phyloP scores from a whole-genome alignment of 2,329 filamentous ascomycete genomes.

The Paraconiothyrium sp. region DNA sequence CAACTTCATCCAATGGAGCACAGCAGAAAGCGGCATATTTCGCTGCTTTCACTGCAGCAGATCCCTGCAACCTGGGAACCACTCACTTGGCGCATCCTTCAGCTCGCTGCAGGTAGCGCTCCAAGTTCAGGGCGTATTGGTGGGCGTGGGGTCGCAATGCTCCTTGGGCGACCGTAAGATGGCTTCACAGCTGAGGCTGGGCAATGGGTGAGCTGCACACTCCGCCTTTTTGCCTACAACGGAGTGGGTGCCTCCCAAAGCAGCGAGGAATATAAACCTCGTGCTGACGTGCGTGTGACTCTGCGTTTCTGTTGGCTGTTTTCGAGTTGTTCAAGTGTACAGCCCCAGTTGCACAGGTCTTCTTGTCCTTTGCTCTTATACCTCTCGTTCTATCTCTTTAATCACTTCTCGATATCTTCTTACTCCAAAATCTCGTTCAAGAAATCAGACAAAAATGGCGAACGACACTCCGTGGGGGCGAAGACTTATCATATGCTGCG shows the following conservation, averaged over 20 bases:
- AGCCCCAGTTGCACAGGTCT: conserved; percentile 1
- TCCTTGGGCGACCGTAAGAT: conserved; percentile 3
- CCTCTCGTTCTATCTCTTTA: conserved; percentile 4
- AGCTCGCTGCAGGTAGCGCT: background rate
- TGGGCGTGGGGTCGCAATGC: background rate
- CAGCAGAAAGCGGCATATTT: background rate
- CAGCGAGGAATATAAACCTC: background rate
- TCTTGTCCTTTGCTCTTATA: background rate
- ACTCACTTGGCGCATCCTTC: background rate
- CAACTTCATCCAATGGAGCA: background rate
- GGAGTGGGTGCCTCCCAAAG: background rate
- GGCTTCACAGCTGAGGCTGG: conserved; percentile 2
- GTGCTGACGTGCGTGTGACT: background rate
- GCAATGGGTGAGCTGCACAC: background rate
- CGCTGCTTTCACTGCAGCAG: background rate
- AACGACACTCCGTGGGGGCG: conserved; percentile 40
- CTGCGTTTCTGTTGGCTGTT: background rate
- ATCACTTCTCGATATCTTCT: background rate
- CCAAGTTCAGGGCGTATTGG: background rate
- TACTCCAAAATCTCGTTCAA: background rate
- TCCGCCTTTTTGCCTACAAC: conserved; percentile 8
- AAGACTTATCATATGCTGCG: conserved; percentile 48
- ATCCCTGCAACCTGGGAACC: background rate
- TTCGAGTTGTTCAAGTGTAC: conserved; percentile 5
- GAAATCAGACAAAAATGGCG: conserved; percentile 16